Base-by-base conservation (phyloP, 1,284 basidiomycete species). In the Ustilago bromivora region DNA sequence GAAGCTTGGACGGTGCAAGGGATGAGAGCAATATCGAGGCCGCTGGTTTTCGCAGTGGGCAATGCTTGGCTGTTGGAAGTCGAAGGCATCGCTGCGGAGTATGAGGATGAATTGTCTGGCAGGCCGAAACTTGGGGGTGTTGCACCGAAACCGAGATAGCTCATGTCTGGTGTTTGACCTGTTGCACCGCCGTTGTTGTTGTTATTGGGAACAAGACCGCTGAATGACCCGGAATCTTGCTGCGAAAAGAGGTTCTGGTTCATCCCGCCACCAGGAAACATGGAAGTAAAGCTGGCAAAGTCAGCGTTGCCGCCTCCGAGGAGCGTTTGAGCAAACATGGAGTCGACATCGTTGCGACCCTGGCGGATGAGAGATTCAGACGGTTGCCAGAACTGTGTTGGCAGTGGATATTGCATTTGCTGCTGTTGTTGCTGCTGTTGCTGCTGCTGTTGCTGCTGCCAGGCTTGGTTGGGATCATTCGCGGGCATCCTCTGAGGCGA, bases 291-390 rank as follows among this genome's bases (percentile, higher is more conserved):
- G n/a, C 23, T 68, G 52, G 57, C 53, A 11, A 73, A 31, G 23
- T 65, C 59, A 7, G 52, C 13, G 53, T 58, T 66, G 49, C 60
- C 56, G 19, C 72, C 70, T 35, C 70, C 75, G 3, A 77, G 56
- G 5, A 77, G 64, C 17, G 66, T 77, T 34, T 77, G 75, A 7
- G 71, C 61, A 17, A 77, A 77, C 15, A 61, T 66, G 28, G 71
- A 66, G 17, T 77, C 75, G 41, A 66, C 55, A 28, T 61, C 41
- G 43, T 61, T 63, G 35, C 62, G 43, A 19, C 23, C 32, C 38
- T 55, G 23, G 57, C 43, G 9, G 43, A 23, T 17, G 52, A 28
- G 23, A 51, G 19, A 31, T 4, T 36, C 35, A 11, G 62, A 38
- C 4, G 66, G 66, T 35, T 66, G 66, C 71, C 66, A 69, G 47